Base-by-base conservation (phyloP, 2,329 filamentous ascomycete species). In the Fusarium papillatum region DNA sequence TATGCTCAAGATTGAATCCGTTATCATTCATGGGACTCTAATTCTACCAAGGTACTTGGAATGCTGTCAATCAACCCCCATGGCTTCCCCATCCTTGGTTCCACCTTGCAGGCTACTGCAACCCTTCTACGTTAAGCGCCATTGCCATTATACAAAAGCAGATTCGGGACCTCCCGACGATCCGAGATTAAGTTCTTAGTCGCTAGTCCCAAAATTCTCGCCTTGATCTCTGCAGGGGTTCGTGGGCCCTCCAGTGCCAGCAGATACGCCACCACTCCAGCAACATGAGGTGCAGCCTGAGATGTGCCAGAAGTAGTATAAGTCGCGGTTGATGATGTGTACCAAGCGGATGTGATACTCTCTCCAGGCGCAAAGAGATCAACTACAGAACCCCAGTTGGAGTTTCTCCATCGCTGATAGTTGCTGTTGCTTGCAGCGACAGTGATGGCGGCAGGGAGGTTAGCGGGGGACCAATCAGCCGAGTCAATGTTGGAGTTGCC, bases 341-440 rank as follows among this genome's bases (percentile, higher is more conserved):
- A 26, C 43, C 48, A 86, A 69, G 75, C 85, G 76, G 66, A 86
- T 55, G 7, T 11, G 2, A 74, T 62, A 0, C 60, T 36, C 14
- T 74, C 5, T 1, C 72, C 72, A 0, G 72, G 72, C 2, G 72
- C 72, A 22, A 74, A 74, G 1, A 74, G 55, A 1, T 74, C 68
- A 2, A 69, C 70, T 0, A 67, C 53, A 2, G 78, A 24, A 0
- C 86, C 86, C 70, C 83, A 89, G 82, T 89, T 89, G 67, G 86
- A 88, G 79, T 80, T 84, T 14, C 75, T 79, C 69, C 87, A 82
- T 39, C 82, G 81, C 48, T 77, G 70, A 55, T 87, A 83, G 24
- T 78, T 68, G 16, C 74, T 75, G 61, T 85, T 84, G 39, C 75
- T 76, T 1, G 74, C 79, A 3, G 79, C 79, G 4, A 81, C 80